Base-by-base conservation (phyloP, 805 yeast genomes). In the Saturnispora diversa region DNA sequence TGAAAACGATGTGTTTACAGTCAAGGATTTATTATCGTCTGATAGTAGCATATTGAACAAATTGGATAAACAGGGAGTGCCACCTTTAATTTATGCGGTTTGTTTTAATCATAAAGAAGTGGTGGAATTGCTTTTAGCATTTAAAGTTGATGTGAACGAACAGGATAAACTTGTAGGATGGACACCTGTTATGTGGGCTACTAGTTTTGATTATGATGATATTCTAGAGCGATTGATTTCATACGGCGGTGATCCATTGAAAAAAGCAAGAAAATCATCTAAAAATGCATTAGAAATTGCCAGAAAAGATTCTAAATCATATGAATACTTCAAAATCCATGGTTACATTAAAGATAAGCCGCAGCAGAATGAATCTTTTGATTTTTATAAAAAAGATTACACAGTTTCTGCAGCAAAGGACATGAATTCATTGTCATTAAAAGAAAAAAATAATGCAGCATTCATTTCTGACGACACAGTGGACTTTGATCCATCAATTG, bases 171-270 rank as follows among this genome's bases (percentile, higher is more conserved):
- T 74, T 17, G 55, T 72, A 19, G 67, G 72, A 2, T 77, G 75
- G 58, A 72, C 85, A 0, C 85, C 95, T 9, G 58, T 84, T 33
- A 84, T 84, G 92, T 85, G 95, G 95, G 88, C 94, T 1, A 75
- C 84, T 3, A 72, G 77, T 49, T 67, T 79, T 48, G 72, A 76
- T 40, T 74, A 75, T 40, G 58, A 71, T 44, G 67, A 69, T 10
- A 67, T 80, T 33, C 77, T 75, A 12, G 70, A 74, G 35, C 60
- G 70, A 41, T 61, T 85, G 44, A 58, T 86, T 40, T 73, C 74
- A 31, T 67, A 68, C 43, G 82, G 80, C 27, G 90, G 88, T 0
- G 81, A 79, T 44, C 75, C 77, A 1, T 65, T 70, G 30, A 60
- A 71, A 35, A 55, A 59, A 26, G 42, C 55, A 12, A 50, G 48